Evolutionary conservation across 2,329 filamentous ascomycete genomes (phyloP).

Genomic region (Aspergillus puulaauensis): DNA sequence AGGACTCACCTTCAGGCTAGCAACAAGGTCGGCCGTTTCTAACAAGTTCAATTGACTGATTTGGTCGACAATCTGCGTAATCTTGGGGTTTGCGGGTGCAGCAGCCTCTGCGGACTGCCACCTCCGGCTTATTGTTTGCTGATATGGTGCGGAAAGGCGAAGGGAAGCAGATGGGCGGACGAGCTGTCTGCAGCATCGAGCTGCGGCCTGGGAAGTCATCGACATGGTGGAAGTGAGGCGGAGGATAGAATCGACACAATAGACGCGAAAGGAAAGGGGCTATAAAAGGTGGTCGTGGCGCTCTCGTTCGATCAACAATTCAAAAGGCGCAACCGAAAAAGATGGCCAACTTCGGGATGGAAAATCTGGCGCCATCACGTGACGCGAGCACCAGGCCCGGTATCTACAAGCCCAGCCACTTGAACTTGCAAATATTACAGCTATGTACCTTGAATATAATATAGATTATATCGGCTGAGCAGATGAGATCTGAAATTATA

Average conservation of each 20-base stretch:
- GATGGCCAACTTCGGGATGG: constrained; percentile 30
- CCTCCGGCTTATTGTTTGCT: constrained; percentile 59
- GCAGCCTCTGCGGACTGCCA: constrained; percentile 78
- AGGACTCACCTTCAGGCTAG: constrained; percentile 79
- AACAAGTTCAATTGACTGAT: constrained; percentile 97
- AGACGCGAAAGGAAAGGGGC: constrained; percentile 1
- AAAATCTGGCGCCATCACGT: constrained; percentile 37
- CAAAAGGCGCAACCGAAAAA: constrained; percentile 25
- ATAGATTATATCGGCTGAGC: neutral
- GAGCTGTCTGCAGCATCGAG: constrained; percentile 45
- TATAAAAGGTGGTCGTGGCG: constrained; percentile 14
- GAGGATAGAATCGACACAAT: constrained; percentile 9
- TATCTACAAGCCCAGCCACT: neutral
- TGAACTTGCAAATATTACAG: neutral
- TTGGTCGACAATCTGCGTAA: constrained; percentile 91
- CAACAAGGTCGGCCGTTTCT: constrained; percentile 94
- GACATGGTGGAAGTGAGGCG: constrained; percentile 34
- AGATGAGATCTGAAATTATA: neutral
- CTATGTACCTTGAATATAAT: neutral
- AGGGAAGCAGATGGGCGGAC: constrained; percentile 42
- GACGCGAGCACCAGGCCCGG: constrained; percentile 1
- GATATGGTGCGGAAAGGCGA: constrained; percentile 41
- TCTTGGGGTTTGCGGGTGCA: constrained; percentile 77
- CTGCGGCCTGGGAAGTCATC: constrained; percentile 40
- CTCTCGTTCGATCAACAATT: constrained; percentile 14